Percentiles rank a stretch among this genome's conserved stretches.
Conservation (phyloP, 1,139 yeast species). For the Sugiyamaella castrensis region DNA sequence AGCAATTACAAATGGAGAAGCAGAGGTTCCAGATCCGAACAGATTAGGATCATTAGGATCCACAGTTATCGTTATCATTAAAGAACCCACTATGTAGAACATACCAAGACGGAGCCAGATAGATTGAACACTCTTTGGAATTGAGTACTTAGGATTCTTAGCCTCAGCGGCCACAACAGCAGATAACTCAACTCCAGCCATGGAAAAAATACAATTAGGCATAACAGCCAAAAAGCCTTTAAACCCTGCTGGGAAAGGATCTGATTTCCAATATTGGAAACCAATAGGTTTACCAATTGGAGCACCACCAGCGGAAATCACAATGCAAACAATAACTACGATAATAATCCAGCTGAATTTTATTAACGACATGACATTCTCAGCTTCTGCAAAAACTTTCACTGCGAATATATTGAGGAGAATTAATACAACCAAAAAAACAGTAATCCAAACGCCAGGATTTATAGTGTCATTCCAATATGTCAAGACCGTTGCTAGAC, state of each 20-base stretch:
- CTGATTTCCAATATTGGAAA: conserved; percentile 18
- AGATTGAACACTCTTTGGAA: conserved; percentile 73
- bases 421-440: conserved; percentile 29
- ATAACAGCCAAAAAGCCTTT: conserved; percentile 19
- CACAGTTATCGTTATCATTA: conserved; percentile 71
- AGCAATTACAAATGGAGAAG: conserved; percentile 72
- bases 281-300: conserved; percentile 25
- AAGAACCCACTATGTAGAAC: conserved; percentile 64
- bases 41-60: conserved; percentile 62
- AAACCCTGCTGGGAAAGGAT: conserved; percentile 21
- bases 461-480: too few species aligned
- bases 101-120: conserved; percentile 73
- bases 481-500: too few species aligned
- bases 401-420: conserved; percentile 36
- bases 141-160: conserved; percentile 66
- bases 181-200: conserved; percentile 68
- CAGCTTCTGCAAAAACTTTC: conserved; percentile 39
- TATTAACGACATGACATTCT: conserved; percentile 41
- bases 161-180: conserved; percentile 79
- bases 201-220: conserved; percentile 61
- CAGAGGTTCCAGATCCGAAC: conserved; percentile 55
- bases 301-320: conserved; percentile 60
- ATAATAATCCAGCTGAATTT: conserved; percentile 43
- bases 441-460: too few species aligned
- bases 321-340: conserved; percentile 48